These are phyloP conservation scores for Porcisia deanei DNA, from an alignment of 208 protist species.

Conservation along the genomic window DNA sequence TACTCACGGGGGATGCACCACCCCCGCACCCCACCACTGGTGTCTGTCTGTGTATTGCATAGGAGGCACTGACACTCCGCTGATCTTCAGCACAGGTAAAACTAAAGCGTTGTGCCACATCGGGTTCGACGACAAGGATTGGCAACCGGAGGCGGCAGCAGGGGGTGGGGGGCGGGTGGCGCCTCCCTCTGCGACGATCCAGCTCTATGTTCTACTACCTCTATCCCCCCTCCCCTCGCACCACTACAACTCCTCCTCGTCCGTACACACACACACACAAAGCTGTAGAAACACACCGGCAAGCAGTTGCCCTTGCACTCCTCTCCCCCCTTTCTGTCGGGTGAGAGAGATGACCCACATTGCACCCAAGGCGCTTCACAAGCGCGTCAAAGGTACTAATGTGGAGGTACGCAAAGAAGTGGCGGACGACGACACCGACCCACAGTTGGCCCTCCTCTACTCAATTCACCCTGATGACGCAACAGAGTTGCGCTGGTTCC, in stretches of 20 bases:
- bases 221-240: background rate
- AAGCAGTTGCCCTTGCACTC: background rate
- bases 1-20: no score
- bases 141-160: background rate
- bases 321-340: background rate
- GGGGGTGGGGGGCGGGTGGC: no score
- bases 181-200: background rate
- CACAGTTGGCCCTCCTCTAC: conserved; percentile 46
- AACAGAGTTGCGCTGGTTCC: conserved; percentile 72
- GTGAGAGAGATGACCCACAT: conserved; percentile 16
- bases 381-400: conserved; percentile 77
- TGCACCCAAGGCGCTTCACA: conserved; percentile 36
- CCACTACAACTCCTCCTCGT: background rate
- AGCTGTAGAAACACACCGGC: background rate
- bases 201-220: background rate
- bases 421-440: conserved; percentile 45
- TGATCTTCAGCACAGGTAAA: background rate
- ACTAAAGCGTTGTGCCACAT: background rate
- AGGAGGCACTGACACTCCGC: background rate
- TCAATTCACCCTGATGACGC: conserved; percentile 64
- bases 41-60: background rate
- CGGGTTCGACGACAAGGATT: background rate
- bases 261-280: background rate
- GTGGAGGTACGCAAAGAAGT: conserved; percentile 63
- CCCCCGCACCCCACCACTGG: background rate